A percentile compares a stretch with the other conserved stretches of the same genome.
Evolutionary conservation across 2,329 filamentous ascomycete species (phyloP).

Genomic region (Fulvia fulva): DNA sequence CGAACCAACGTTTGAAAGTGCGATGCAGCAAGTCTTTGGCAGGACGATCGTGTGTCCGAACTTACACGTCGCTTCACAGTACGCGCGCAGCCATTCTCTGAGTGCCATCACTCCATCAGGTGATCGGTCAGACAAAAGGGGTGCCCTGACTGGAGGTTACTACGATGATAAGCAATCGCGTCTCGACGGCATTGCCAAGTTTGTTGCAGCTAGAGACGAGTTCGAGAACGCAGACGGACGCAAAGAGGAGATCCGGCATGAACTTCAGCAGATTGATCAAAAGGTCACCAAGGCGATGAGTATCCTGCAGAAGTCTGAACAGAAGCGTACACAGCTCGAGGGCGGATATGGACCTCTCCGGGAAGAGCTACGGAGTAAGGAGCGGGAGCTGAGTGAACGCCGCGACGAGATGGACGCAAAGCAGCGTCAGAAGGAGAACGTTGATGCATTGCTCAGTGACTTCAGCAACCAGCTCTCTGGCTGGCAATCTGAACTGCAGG

Average conservation of each 20-base stretch:
- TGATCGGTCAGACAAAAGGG: conserved; percentile 90
- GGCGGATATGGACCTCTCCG: conserved; percentile 76
- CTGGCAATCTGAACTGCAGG: conserved; percentile 74
- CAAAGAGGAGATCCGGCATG: conserved; percentile 60
- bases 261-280: conserved; percentile 78
- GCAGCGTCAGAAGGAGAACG: conserved; percentile 58
- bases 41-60: conserved; percentile 93
- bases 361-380: conserved; percentile 71
- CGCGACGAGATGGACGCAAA: conserved; percentile 71
- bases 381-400: conserved; percentile 68
- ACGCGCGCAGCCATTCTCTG: conserved; percentile 85
- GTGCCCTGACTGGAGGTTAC: conserved; percentile 91
- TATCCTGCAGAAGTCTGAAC: conserved; percentile 76
- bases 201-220: conserved; percentile 70
- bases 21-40: conserved; percentile 92
- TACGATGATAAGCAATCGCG: conserved; percentile 83
- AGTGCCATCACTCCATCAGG: conserved; percentile 93
- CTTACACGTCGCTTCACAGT: conserved; percentile 80
- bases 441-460: conserved; percentile 56
- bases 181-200: conserved; percentile 74
- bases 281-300: conserved; percentile 83
- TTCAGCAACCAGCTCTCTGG: conserved; percentile 71
- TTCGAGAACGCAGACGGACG: conserved; percentile 65
- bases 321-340: conserved; percentile 72
- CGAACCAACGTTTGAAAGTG: conserved; percentile 71